Base-by-base conservation (phyloP, 306 rosid genomes). In the Cucurbita argyrosperma region DNA sequence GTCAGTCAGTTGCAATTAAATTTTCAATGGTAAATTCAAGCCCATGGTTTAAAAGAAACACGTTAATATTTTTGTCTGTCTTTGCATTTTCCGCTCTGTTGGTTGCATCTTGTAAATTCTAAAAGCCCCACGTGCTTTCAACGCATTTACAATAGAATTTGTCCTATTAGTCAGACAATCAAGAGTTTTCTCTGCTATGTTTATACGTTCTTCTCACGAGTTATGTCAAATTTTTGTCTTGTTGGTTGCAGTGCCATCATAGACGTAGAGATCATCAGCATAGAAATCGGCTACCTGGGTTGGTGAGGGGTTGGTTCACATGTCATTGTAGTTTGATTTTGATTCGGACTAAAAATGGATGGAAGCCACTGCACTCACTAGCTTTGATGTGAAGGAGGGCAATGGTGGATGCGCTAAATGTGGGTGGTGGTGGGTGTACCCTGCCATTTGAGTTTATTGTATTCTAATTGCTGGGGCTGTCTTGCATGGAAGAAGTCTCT, bases 401-500 rank as follows among this genome's bases (percentile, higher is more conserved):
- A 4, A 70, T 50, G 74, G 57, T 50, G 59, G 21, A 47, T 50
- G 59, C 74, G 50, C 59, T 23, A 18, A 50, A 70, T 70, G 56
- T 68, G 73, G 73, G 18, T 30, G 35, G 18, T 30, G 4, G 35
- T 30, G 35, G 69, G 69, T 66, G 39, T 52, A 26, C 9, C 8
- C 74, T 50, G 23, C 46, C 59, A 50, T 50, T 49, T 51, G 59
- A 70, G 74, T 70, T 70, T 21, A 70, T 70, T 70, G 74, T 70
- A 70, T 70, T 70, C 58, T 70, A 70, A 70, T 70, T 70, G 59
- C 59, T 30, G 59, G 40, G 74, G 74, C 74, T 69, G 43, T 49
- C 45, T 45, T 68, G 74, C 57, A 12, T 21, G 26, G 45, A 30
- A 30, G 26, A 30, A 70, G 56, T 69, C 58, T 67, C 14, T 70